Conservation (phyloP, 2,329 filamentous ascomycete species). For the Alternaria conjuncta region DNA sequence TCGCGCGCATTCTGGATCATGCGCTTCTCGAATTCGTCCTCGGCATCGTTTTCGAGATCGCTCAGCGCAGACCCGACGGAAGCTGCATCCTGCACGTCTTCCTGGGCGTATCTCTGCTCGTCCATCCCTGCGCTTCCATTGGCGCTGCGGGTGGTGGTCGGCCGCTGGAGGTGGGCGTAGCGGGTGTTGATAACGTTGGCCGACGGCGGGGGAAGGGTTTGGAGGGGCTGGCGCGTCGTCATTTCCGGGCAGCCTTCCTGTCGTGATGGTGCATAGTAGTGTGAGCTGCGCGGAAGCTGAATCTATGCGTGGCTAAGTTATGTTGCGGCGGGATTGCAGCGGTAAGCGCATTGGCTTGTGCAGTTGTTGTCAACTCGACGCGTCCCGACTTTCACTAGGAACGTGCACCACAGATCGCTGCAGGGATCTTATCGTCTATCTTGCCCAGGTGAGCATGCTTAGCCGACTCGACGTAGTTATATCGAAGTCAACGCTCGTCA, state of each 20-base stretch:
- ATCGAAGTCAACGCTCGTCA: background rate
- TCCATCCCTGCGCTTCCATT: conserved; percentile 32
- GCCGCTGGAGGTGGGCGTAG: conserved; percentile 26
- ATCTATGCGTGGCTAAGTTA: conserved; percentile 1
- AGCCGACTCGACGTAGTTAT: background rate
- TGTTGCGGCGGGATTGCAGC: conserved; percentile 4
- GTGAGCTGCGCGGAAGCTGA: background rate
- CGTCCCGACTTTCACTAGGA: conserved; percentile 29
- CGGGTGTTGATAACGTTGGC: conserved; percentile 32
- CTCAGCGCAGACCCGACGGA: conserved; percentile 45
- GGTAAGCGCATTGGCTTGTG: conserved; percentile 13
- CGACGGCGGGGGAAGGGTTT: conserved; percentile 40
- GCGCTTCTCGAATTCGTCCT: conserved; percentile 54
- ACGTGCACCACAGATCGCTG: conserved; percentile 26
- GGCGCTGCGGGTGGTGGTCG: conserved; percentile 19
- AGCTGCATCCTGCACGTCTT: conserved; percentile 27
- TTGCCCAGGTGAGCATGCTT: background rate
- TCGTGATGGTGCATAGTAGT: conserved; percentile 23
- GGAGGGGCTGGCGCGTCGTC: conserved; percentile 45
- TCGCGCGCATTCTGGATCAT: conserved; percentile 55
- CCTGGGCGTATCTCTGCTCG: conserved; percentile 21
- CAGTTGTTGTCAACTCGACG: conserved; percentile 29
- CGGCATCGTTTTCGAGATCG: conserved; percentile 49
- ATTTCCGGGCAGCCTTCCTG: conserved; percentile 25
- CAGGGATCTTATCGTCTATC: conserved; percentile 15